These are phyloP conservation scores for Mitragyna speciosa DNA, from an alignment of 257 asterid genomes.

Conservation along the genomic window DNA sequence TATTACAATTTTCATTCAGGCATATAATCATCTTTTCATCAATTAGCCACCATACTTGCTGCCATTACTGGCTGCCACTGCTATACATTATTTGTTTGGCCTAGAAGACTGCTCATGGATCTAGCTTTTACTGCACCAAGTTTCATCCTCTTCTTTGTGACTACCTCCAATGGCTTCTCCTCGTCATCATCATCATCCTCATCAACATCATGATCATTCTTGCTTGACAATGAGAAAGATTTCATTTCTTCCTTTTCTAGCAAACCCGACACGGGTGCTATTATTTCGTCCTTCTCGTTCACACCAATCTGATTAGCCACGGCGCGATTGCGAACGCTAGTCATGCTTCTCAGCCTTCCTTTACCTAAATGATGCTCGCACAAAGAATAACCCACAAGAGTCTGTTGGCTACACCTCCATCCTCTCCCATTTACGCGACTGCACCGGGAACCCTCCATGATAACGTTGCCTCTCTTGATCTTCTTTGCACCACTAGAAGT, in stretches of 20 bases:
- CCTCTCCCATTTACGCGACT: constrained; percentile 85
- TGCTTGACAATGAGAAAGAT: background rate
- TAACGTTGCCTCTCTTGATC: constrained; percentile 49
- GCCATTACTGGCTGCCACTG: constrained; percentile 5
- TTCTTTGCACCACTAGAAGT: constrained; percentile 17
- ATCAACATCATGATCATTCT: background rate
- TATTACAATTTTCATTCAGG: background rate
- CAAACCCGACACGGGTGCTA: background rate
- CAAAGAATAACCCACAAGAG: constrained; percentile 68
- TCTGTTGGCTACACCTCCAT: constrained; percentile 75
- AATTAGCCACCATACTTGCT: background rate
- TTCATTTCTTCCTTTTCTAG: background rate
- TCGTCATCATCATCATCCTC: constrained; percentile 3
- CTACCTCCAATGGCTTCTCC: constrained; percentile 5
- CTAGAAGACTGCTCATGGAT: constrained; percentile 61
- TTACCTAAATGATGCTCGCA: constrained; percentile 81
- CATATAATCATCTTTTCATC: background rate
- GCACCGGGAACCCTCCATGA: constrained; percentile 75
- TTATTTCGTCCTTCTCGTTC: constrained; percentile 6
- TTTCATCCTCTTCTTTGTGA: constrained; percentile 47
- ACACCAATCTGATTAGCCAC: constrained; percentile 6
- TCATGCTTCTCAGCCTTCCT: constrained; percentile 56
- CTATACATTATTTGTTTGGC: constrained; percentile 31
- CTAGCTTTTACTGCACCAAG: constrained; percentile 65
- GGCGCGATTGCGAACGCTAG: constrained; percentile 24